phyloP scores from a whole-genome alignment of 352 stramenopile genomes.

The Phytophthora niederhauseri region DNA sequence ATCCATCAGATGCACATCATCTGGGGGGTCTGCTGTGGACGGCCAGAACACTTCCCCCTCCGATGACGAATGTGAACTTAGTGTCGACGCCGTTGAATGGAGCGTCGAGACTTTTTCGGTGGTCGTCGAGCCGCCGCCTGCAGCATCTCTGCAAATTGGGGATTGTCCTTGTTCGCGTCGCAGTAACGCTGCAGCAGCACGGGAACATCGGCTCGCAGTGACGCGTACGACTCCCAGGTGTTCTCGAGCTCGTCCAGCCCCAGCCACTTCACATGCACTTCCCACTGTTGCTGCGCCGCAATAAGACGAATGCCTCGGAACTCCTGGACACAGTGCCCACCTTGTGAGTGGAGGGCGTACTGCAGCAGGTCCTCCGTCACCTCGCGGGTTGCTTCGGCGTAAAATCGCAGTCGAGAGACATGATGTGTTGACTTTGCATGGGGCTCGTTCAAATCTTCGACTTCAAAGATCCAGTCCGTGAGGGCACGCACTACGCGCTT shows the following conservation, averaged over 20 bases:
- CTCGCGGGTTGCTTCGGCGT: background rate
- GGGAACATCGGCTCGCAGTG: background rate
- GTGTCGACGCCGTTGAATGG: background rate
- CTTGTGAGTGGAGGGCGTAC: background rate
- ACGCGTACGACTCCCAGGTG: background rate
- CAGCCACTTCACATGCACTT: background rate
- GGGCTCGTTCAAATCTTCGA: background rate
- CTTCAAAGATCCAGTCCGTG: background rate
- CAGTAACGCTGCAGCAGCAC: background rate
- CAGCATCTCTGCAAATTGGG: background rate
- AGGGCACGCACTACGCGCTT: background rate
- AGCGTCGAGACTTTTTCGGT: background rate
- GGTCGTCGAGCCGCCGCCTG: background rate
- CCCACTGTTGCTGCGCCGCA: background rate
- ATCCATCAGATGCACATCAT: conserved; percentile 10
- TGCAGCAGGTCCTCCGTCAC: background rate
- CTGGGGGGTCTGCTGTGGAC: background rate
- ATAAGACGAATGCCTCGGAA: background rate
- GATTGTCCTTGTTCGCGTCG: background rate
- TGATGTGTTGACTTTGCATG: background rate
- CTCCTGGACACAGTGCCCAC: background rate
- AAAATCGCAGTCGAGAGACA: background rate
- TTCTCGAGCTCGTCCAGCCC: background rate
- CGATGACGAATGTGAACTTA: background rate
- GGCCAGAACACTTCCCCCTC: background rate